Percentiles rank a stretch among this genome's conserved stretches.
These are phyloP conservation scores for Fusarium abutilonis DNA, from an alignment of 2,329 filamentous ascomycete species.

Conservation along the genomic window DNA sequence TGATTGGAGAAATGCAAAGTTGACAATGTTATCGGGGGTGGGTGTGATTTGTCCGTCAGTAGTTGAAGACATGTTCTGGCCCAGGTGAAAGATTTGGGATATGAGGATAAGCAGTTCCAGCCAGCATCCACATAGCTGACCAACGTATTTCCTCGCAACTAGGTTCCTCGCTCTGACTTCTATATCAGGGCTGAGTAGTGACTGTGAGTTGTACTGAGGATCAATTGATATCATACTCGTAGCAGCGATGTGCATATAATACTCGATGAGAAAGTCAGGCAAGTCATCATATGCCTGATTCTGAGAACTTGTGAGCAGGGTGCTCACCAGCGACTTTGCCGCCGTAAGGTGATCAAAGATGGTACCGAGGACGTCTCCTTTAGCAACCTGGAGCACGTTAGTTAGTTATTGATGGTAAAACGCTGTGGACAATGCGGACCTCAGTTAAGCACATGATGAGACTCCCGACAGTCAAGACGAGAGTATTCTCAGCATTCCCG, in stretches of 20 bases:
- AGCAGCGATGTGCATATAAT: slow-evolving; percentile 59
- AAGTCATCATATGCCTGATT: slow-evolving; percentile 50
- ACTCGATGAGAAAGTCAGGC: slow-evolving; percentile 58
- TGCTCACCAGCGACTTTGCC: slow-evolving; percentile 54
- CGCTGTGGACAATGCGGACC: slow-evolving; percentile 44
- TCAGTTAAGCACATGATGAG: slow-evolving; percentile 59
- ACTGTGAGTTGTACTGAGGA: slow-evolving; percentile 44
- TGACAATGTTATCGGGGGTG: slow-evolving; percentile 55
- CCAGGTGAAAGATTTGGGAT: slow-evolving; percentile 55
- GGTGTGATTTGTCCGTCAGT: slow-evolving; percentile 44
- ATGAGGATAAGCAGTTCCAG: slow-evolving; percentile 52
- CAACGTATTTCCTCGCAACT: slow-evolving; percentile 48
- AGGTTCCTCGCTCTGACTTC: slow-evolving; percentile 46
- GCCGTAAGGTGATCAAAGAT: slow-evolving; percentile 58
- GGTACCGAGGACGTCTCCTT: slow-evolving; percentile 57
- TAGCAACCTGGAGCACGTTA: slow-evolving; percentile 46
- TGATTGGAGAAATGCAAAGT: slow-evolving; percentile 55
- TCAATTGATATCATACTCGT: slow-evolving; percentile 59
- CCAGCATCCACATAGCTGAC: slow-evolving; percentile 54
- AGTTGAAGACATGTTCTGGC: slow-evolving; percentile 51
- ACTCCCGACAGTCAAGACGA: slow-evolving; percentile 56
- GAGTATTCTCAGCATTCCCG: slow-evolving; percentile 48
- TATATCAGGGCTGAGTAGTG: slow-evolving; percentile 48
- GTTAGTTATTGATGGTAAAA: not conserved
- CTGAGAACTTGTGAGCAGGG: slow-evolving; percentile 49